Evolutionary conservation across 495 filamentous ascomycete species (phyloP).

Genomic region (Aeminium ludgeri): DNA sequence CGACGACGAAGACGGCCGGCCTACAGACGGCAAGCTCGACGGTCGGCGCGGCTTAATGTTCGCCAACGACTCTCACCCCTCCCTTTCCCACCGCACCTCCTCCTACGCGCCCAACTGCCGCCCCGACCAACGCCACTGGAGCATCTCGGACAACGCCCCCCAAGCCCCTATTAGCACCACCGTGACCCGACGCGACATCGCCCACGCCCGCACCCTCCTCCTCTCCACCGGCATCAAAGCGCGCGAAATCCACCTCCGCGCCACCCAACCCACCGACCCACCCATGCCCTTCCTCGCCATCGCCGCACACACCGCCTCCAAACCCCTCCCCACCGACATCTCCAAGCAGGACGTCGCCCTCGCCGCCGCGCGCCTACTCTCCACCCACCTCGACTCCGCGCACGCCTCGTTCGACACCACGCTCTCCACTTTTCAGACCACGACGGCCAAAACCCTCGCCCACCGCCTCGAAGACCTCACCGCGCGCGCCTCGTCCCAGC

Average conservation of each 20-base stretch:
- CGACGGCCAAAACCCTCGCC: slow-evolving; percentile 30
- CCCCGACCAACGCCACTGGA: slow-evolving; percentile 38
- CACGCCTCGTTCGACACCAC: slow-evolving; percentile 37
- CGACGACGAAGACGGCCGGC: slow-evolving; percentile 1
- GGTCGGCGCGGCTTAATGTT: too few relatives aligned
- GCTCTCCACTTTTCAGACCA: slow-evolving; percentile 34
- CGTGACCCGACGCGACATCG: slow-evolving; percentile 50
- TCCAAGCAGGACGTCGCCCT: slow-evolving; percentile 50
- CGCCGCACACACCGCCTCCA: slow-evolving; percentile 26
- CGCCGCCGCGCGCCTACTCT: slow-evolving; percentile 47
- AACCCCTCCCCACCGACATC: slow-evolving; percentile 27
- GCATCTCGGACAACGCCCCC: slow-evolving; percentile 43
- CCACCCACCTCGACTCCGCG: slow-evolving; percentile 37
- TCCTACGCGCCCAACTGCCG: too few relatives aligned
- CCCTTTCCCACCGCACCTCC: too few relatives aligned
- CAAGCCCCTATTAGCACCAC: slow-evolving; percentile 19
- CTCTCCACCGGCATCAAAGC: slow-evolving; percentile 76
- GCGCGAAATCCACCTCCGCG: slow-evolving; percentile 52
- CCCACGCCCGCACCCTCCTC: slow-evolving; percentile 53
- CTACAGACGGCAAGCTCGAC: slow-evolving; percentile 14
- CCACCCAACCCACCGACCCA: slow-evolving; percentile 27
- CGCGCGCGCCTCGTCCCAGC: slow-evolving; percentile 32
- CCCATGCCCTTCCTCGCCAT: slow-evolving; percentile 26
- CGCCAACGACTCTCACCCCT: too few relatives aligned
- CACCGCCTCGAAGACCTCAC: slow-evolving; percentile 34